Evolutionary conservation across 2,329 filamentous ascomycete genomes (phyloP).

Genomic region (Apiospora pterosperma): DNA sequence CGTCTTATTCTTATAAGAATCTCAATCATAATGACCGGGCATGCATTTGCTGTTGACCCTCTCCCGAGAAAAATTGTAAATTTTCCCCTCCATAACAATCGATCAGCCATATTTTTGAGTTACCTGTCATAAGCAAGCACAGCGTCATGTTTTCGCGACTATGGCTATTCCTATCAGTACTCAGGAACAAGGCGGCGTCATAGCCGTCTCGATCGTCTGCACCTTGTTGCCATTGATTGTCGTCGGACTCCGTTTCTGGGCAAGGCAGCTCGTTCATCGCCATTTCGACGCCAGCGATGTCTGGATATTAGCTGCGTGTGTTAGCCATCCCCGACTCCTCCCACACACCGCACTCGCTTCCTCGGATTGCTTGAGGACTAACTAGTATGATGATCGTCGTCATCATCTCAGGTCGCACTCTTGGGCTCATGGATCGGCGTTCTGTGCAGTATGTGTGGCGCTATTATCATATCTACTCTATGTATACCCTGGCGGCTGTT

Average conservation of each 20-base stretch:
- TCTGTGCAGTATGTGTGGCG: background rate
- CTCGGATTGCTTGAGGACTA: too few relatives aligned
- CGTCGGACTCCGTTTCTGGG: background rate
- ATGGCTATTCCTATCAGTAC: constrained; percentile 1
- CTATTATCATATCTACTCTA: too few relatives aligned
- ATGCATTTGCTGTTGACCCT: background rate
- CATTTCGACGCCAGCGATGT: background rate
- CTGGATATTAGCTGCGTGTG: background rate
- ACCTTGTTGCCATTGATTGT: background rate
- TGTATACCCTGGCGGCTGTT: background rate
- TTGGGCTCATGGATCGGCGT: background rate
- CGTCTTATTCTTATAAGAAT: background rate
- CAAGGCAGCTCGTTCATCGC: background rate
- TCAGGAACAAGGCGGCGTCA: background rate
- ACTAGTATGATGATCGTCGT: background rate
- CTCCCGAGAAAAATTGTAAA: background rate
- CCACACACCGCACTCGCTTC: background rate
- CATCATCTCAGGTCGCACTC: background rate
- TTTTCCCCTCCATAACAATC: background rate
- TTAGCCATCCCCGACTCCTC: background rate
- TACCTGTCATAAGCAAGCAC: background rate
- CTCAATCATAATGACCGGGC: background rate
- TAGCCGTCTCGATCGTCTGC: background rate
- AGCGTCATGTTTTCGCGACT: background rate
- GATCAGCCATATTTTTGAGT: background rate